phyloP scores from a whole-genome alignment of 306 rosid species.

The Cicer cuneatum region DNA sequence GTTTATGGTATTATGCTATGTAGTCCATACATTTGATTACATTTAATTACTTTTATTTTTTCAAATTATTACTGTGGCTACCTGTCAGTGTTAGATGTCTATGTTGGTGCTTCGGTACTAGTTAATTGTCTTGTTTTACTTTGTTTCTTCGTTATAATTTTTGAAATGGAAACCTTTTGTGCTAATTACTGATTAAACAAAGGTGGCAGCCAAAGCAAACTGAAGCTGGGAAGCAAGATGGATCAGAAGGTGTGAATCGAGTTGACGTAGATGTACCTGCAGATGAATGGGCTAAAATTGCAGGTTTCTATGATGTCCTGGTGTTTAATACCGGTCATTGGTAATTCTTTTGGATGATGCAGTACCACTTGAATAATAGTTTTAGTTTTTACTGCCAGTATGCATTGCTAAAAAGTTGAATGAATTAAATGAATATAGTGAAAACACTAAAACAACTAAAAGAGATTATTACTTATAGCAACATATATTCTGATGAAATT shows the following conservation, averaged over 20 bases:
- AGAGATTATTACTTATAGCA: constrained; percentile 3
- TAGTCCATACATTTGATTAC: too few species aligned
- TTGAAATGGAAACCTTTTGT: constrained; percentile 58
- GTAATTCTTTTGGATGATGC: constrained; percentile 51
- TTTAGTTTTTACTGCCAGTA: constrained; percentile 20
- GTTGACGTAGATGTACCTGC: constrained; percentile 93
- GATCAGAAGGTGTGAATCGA: constrained; percentile 66
- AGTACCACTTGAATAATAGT: constrained; percentile 4
- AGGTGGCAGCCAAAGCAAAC: constrained; percentile 84
- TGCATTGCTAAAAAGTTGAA: constrained; percentile 27
- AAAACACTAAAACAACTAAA: constrained; percentile 1
- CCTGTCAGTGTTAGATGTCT: too few species aligned
- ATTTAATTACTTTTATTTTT: too few species aligned
- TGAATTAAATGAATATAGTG: background rate
- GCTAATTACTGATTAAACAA: constrained; percentile 60
- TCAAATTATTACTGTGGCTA: too few species aligned
- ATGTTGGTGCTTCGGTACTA: background rate
- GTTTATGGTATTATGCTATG: background rate
- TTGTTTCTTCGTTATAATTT: constrained; percentile 19
- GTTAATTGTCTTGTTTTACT: constrained; percentile 23
- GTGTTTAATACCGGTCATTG: constrained; percentile 94
- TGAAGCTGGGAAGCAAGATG: constrained; percentile 49
- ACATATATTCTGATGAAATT: constrained; percentile 26
- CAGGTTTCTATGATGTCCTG: constrained; percentile 80
- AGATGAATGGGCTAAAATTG: constrained; percentile 77